Conservation (phyloP, 768 basidiomycete species). For the Epithele typhae region DNA sequence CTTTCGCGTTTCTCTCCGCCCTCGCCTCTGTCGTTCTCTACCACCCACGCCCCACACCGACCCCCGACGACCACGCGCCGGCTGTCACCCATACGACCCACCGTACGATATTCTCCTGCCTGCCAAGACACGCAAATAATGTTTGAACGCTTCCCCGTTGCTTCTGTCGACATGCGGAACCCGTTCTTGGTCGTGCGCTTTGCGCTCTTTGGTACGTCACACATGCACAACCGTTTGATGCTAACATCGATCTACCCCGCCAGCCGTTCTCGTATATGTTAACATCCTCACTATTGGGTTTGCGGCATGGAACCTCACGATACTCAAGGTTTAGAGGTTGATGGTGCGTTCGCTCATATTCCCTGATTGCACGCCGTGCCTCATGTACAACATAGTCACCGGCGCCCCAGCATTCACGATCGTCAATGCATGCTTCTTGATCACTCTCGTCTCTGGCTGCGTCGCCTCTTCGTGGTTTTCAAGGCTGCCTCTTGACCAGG, state of each 20-base stretch:
- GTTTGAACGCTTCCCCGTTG: constrained; percentile 5
- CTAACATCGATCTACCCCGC: too few relatives aligned
- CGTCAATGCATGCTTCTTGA: constrained; percentile 37
- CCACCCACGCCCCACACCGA: not conserved
- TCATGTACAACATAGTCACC: constrained; percentile 30
- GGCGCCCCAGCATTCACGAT: constrained; percentile 46
- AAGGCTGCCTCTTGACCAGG: constrained; percentile 31
- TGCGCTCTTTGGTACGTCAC: constrained; percentile 49
- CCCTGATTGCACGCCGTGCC: too few relatives aligned
- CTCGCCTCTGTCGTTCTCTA: constrained; percentile 1
- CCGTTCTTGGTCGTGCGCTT: constrained; percentile 55
- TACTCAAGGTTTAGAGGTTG: constrained; percentile 29
- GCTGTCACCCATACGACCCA: constrained; percentile 1
- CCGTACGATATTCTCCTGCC: too few relatives aligned
- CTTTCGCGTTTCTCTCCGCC: constrained; percentile 3
- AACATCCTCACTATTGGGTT: constrained; percentile 51
- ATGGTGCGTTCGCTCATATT: constrained; percentile 29
- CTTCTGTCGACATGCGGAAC: constrained; percentile 34
- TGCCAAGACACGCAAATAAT: constrained; percentile 3
- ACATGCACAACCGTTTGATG: too few relatives aligned
- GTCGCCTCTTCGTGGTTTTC: constrained; percentile 34
- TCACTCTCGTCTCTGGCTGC: constrained; percentile 29
- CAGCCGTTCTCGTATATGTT: constrained; percentile 47
- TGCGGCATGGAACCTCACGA: constrained; percentile 52
- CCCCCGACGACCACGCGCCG: constrained; percentile 3